phyloP scores from a whole-genome alignment of 1,139 yeast species.

The Taphrina flavorubra region DNA sequence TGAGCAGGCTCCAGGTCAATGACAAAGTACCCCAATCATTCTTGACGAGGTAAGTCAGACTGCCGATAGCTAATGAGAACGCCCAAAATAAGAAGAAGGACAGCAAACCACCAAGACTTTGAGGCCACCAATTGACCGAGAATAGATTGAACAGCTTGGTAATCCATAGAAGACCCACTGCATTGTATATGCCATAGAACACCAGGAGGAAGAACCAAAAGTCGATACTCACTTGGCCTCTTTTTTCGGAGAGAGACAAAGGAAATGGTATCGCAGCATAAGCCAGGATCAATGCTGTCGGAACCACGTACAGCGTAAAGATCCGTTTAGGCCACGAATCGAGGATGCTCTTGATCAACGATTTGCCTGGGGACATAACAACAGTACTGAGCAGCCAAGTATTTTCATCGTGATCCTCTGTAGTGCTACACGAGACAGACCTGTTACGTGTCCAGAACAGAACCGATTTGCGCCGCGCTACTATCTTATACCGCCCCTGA shows the following conservation, averaged over 20 bases:
- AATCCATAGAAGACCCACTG: constrained; percentile 44
- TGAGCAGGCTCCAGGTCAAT: constrained; percentile 44
- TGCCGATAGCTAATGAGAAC: constrained; percentile 42
- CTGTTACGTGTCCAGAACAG: constrained; percentile 34
- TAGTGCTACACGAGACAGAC: constrained; percentile 5
- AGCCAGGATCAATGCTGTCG: constrained; percentile 32
- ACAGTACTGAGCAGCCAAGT: constrained; percentile 35
- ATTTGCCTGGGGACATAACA: constrained; percentile 27
- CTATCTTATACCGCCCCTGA: constrained; percentile 36
- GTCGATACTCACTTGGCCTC: constrained; percentile 24
- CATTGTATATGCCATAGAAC: constrained; percentile 44
- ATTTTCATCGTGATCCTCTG: constrained; percentile 17
- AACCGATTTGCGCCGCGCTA: constrained; percentile 39
- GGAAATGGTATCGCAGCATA: constrained; percentile 38
- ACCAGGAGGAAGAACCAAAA: constrained; percentile 44
- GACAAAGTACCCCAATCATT: constrained; percentile 40
- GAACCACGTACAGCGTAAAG: constrained; percentile 27
- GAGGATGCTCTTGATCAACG: constrained; percentile 20
- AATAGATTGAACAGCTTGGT: constrained; percentile 44
- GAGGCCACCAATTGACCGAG: constrained; percentile 45
- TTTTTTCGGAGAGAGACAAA: constrained; percentile 6
- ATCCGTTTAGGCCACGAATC: constrained; percentile 32
- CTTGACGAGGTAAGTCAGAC: constrained; percentile 31
- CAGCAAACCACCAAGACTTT: constrained; percentile 40
- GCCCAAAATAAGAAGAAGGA: constrained; percentile 43